Evolutionary conservation across 2,329 filamentous ascomycete genomes (phyloP).

Genomic region (Sporothrix sp.): DNA sequence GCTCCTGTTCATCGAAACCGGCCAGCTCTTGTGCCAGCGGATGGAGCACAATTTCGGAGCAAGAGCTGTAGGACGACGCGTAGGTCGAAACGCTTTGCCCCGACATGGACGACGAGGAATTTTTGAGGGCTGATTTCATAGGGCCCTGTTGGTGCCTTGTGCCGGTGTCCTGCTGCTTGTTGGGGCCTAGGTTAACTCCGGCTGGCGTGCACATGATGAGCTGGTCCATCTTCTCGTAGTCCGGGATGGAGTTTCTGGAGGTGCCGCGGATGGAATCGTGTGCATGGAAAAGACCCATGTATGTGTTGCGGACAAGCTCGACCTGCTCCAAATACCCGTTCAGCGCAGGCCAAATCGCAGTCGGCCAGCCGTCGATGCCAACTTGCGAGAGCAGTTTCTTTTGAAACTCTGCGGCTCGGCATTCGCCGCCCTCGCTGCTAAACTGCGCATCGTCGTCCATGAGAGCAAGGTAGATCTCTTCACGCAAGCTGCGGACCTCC

Average conservation of each 20-base stretch:
- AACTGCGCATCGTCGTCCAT: neutral
- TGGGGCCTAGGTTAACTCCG: neutral
- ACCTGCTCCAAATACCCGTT: constrained; percentile 5
- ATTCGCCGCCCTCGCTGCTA: neutral
- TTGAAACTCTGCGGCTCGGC: neutral
- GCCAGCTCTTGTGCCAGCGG: constrained; percentile 5
- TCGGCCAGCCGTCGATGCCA: constrained; percentile 12
- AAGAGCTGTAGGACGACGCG: neutral
- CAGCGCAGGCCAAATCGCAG: constrained; percentile 12
- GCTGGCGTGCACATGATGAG: neutral
- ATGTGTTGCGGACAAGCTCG: neutral
- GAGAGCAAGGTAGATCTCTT: constrained; percentile 9
- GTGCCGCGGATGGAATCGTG: neutral
- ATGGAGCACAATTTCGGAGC: constrained; percentile 8
- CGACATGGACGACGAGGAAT: constrained; percentile 6
- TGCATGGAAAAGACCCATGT: neutral
- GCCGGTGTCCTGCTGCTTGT: neutral
- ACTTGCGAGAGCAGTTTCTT: constrained; percentile 4
- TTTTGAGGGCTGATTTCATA: constrained; percentile 13
- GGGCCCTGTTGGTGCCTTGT: neutral
- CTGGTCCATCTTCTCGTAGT: no score
- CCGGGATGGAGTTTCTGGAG: no score
- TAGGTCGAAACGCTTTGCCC: constrained; percentile 7
- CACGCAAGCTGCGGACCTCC: constrained; percentile 11
- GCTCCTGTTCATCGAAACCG: neutral